Evolutionary conservation across 2,329 filamentous ascomycete species (phyloP), one percentile per base, ranked within the genome.

Genomic region (Phyllachora maydis): DNA sequence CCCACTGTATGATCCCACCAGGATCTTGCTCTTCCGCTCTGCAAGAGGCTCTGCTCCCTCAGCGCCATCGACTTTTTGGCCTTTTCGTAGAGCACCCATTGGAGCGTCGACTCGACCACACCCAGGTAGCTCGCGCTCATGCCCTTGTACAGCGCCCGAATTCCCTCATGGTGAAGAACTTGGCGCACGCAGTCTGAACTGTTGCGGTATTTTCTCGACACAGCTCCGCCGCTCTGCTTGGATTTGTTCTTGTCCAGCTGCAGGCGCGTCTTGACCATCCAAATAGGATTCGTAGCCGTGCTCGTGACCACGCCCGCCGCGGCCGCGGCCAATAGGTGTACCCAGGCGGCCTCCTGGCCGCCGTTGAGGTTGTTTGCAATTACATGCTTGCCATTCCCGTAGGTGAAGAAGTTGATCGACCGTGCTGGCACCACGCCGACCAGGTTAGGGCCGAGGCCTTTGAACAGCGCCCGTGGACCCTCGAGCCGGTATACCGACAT

Each of bases 71-170:
- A 56, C 13, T 64, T 55, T 59, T 93, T 95, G 58, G 90, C 70
- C 46, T 83, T 75, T 52, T 95, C 83, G 48, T 93, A 95, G 36
- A 93, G 52, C 39, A 91, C 72, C 82, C 82, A 92, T 45, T 95
- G 83, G 38, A 92, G 48, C 4, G 83, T 88, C 33, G 73, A 83
- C 54, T 93, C 85, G 3, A 75, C 74, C 11, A 91, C 81, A 13
- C 85, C 83, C 1, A 95, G 56, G 42, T 93, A 95, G 40, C 77
- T 88, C 16, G 83, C 83, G 34, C 74, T 88, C 50, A 95, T 64
- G 23, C 83, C 83, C 40, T 82, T 77, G 51, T 93, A 95, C 28
- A 95, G 54, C 3, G 82, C 81, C 17, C 63, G 55, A 21, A 90
- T 49, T 1, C 85, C 85, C 45, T 95, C 83, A 29, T 78, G 59